Base-by-base conservation (phyloP, 2,329 filamentous ascomycete species). In the Cercospora zeina region DNA sequence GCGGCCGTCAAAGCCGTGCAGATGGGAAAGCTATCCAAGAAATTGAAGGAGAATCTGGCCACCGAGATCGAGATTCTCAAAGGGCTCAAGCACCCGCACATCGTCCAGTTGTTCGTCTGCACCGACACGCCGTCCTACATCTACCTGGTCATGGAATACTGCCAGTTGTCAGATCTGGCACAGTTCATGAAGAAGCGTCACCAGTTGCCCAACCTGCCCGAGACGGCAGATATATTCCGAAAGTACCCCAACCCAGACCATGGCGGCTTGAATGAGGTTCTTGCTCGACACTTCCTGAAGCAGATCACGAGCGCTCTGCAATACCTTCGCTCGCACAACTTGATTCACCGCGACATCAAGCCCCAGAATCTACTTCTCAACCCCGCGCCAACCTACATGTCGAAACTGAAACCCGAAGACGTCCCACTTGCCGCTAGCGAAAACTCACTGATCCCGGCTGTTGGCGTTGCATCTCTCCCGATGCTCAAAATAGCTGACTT, bases 401-500 rank as follows among this genome's bases (percentile, higher is more conserved):
- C 88, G 61, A 82, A 84, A 61, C 81, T 83, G 53, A 79, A 81
- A 62, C 84, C 85, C 59, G 82, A 86, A 63, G 80, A 83, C 34
- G 84, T 89, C 62, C 87, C 90, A 16, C 87, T 95, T 62, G 87
- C 95, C 74, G 89, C 88, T 56, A 93, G 89, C 71, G 87, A 89
- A 47, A 87, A 93, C 73, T 93, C 91, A 0, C 81, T 95, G 60
- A 89, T 91, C 49, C 92, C 93, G 3, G 85, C 88, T 27, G 88
- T 88, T 27, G 95, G 95, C 7, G 80, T 99, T 31, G 83, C 86
- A 58, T 95, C 92, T 16, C 78, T 99, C 45, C 95, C 95, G 4
- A 96, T 97, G 89, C 85, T 99, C 63, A 99, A 99, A 79, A 88
- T 99, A 70, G 95, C 95, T 61, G 95, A 99, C 78, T 99, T 99